These are phyloP conservation scores for Hippophae rhamnoides DNA, from an alignment of 306 rosid genomes.

Conservation along the genomic window DNA sequence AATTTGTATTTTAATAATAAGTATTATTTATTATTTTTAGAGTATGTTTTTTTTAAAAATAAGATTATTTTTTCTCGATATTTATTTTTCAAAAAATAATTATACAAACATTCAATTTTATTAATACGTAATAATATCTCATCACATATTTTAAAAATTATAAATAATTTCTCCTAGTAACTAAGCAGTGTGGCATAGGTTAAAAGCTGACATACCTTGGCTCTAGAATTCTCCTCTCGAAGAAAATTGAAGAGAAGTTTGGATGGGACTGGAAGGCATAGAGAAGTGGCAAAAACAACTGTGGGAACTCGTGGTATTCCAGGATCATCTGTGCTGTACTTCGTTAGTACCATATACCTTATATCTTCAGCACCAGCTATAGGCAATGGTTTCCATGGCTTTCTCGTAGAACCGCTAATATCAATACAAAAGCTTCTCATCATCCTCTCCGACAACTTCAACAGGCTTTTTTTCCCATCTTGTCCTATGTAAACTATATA, in stretches of 20 bases:
- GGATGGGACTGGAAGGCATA: slow-evolving; percentile 25
- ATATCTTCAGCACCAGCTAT: slow-evolving; percentile 11
- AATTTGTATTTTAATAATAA: too few relatives aligned
- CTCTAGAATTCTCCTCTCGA: slow-evolving; percentile 26
- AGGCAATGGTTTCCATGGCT: slow-evolving; percentile 29
- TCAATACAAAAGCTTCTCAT: slow-evolving; percentile 29
- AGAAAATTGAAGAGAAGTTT: slow-evolving; percentile 36
- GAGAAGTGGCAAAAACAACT: slow-evolving; percentile 27
- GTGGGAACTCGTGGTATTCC: slow-evolving; percentile 21
- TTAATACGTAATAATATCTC: too few relatives aligned
- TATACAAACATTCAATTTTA: too few relatives aligned
- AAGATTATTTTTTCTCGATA: too few relatives aligned
- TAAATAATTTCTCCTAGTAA: too few relatives aligned
- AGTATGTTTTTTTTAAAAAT: too few relatives aligned
- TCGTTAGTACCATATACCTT: slow-evolving; percentile 13
- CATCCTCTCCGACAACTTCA: slow-evolving; percentile 48
- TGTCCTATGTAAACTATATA: not conserved
- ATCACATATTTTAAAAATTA: too few relatives aligned
- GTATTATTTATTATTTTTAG: too few relatives aligned
- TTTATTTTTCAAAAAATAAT: too few relatives aligned
- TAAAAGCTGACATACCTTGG: slow-evolving; percentile 23
- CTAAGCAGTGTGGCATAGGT: not conserved
- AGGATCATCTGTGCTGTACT: not conserved
- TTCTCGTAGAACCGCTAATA: slow-evolving; percentile 14
- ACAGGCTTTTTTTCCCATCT: slow-evolving; percentile 29